Conservation (phyloP, 192 early-diverging fungal genomes). For the Glomus cerebriforme region DNA sequence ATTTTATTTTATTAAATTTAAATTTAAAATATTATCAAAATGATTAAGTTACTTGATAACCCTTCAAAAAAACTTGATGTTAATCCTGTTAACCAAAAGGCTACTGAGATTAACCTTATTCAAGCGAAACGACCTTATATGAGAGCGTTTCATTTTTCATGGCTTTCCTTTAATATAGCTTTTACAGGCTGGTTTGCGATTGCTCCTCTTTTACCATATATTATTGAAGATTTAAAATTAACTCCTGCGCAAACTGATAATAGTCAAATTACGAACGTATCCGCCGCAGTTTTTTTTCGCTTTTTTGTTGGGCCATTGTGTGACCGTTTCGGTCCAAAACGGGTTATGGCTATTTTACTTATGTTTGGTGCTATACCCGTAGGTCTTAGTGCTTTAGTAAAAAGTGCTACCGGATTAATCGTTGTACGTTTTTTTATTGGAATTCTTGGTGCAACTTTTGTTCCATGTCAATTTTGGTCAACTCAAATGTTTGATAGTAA, state of each 20-base stretch:
- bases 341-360: slow-evolving; percentile 58
- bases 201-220: slow-evolving; percentile 57
- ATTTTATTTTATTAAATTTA: no score
- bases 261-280: slow-evolving; percentile 54
- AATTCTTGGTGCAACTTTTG: slow-evolving; percentile 67
- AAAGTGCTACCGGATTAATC: slow-evolving; percentile 51
- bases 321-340: slow-evolving; percentile 48
- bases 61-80: background rate
- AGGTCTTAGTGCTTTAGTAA: slow-evolving; percentile 47
- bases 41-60: background rate
- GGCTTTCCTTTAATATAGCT: slow-evolving; percentile 45
- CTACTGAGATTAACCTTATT: background rate
- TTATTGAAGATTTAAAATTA: slow-evolving; percentile 57
- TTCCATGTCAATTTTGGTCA: slow-evolving; percentile 74
- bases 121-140: slow-evolving; percentile 36
- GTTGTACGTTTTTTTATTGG: slow-evolving; percentile 57
- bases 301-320: slow-evolving; percentile 48
- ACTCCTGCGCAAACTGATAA: slow-evolving; percentile 44
- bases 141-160: slow-evolving; percentile 40
- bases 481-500: slow-evolving; percentile 57
- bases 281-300: slow-evolving; percentile 59
- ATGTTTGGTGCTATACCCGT: slow-evolving; percentile 59
- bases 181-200: slow-evolving; percentile 64
- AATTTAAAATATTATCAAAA: background rate
- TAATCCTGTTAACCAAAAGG: background rate